phyloP scores from a whole-genome alignment of 306 rosid species.

The Acacia crassicarpa region DNA sequence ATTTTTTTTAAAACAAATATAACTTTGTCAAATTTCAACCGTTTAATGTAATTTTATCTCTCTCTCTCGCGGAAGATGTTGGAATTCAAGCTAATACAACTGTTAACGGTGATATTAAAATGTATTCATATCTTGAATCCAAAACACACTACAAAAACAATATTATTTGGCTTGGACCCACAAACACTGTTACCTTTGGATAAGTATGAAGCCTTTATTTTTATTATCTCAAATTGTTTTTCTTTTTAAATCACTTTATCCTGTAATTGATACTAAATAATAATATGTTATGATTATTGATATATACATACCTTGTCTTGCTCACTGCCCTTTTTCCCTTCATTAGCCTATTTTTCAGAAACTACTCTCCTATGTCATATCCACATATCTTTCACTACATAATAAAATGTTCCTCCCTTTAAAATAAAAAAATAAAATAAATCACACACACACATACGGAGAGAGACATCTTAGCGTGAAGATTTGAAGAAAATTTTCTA shows the following conservation, averaged over 20 bases:
- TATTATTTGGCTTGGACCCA: slow-evolving; percentile 31
- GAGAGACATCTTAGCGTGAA: not conserved
- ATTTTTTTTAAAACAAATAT: too few species aligned
- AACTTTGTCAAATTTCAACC: not conserved
- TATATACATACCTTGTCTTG: not conserved
- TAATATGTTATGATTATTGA: not conserved
- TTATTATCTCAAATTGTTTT: not conserved
- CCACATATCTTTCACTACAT: too few species aligned
- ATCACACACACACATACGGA: not conserved
- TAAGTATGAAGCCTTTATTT: not conserved
- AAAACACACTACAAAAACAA: slow-evolving; percentile 5
- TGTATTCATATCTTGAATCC: not conserved
- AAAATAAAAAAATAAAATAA: too few species aligned
- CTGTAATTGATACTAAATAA: not conserved
- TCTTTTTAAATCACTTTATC: not conserved
- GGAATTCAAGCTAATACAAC: not conserved
- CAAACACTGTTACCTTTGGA: slow-evolving; percentile 10
- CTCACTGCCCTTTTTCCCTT: not conserved
- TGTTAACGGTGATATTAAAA: not conserved
- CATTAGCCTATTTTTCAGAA: not conserved
- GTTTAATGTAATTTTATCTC: not conserved
- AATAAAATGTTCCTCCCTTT: not conserved
- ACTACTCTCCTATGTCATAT: not conserved
- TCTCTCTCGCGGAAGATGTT: not conserved
- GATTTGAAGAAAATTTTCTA: not conserved